Base-by-base conservation (phyloP, 768 basidiomycete genomes). In the Termitomyces heimii region DNA sequence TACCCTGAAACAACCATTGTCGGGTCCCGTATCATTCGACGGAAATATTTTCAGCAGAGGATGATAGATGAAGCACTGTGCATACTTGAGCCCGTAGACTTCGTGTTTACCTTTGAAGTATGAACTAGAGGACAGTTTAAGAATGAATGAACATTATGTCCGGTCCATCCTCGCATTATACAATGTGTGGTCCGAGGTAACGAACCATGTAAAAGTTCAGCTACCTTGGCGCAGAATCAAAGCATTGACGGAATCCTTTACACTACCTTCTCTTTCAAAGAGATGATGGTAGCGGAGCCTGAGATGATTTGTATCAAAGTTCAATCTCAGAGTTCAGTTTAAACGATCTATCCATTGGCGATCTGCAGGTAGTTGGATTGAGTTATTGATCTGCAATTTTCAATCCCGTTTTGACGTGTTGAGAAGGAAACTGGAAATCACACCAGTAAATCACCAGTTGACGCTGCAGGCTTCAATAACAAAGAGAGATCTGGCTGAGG, bases 1-100 rank as follows among this genome's bases (percentile, higher is more conserved):
- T 67, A 91, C 85, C 86, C 67, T 91, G 88, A 24, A 82, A 85
- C 10, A 95, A 78, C 93, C 92, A 97, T 56, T 94, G 90, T 8
- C 96, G 71, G 0, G 94, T n/a, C 92, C 56, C 82, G 72, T 3
- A 89, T 92, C 1, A 94, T 96, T 69, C 65, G 57, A 92, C 74
- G 29, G n/a, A n/a, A n/a, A n/a, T n/a, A n/a, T n/a, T n/a, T n/a
- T n/a, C n/a, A n/a, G n/a, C n/a, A n/a, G n/a, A n/a, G n/a, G n/a
- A n/a, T n/a, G n/a, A n/a, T n/a, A n/a, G n/a, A 76, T 7, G 95
- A 75, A 0, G 75, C 61, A 42, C 94, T 73, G 44, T 77, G 80
- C 31, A 97, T 71, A 0, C 89, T 85, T 28, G 86, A 83, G n/a
- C 94, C 94, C 83, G 92, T 85, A 24, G 88, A n/a, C n/a, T 3